Evolutionary conservation across 129 eudicot species (phyloP).

Genomic region (Flaveria robusta): DNA sequence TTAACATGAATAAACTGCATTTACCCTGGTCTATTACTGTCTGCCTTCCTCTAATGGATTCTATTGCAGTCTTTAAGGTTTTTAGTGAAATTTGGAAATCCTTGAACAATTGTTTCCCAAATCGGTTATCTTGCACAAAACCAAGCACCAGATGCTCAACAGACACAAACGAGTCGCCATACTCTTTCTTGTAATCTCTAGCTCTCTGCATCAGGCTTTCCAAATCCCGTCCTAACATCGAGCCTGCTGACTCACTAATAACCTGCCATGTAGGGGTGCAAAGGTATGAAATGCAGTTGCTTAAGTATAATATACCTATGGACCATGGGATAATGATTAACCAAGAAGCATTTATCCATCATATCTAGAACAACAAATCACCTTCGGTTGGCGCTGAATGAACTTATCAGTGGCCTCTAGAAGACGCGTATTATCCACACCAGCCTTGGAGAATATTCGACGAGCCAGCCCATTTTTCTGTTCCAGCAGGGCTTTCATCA

Average conservation of each 20-base stretch:
- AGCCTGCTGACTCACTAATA: slow-evolving; percentile 87
- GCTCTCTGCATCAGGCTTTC: slow-evolving; percentile 83
- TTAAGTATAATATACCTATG: not conserved
- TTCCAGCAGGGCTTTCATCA: slow-evolving; percentile 89
- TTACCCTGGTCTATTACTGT: slow-evolving; percentile 94
- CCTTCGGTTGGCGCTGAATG: slow-evolving; percentile 94
- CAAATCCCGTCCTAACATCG: slow-evolving; percentile 91
- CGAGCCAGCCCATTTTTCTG: slow-evolving; percentile 97
- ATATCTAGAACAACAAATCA: slow-evolving; percentile 18
- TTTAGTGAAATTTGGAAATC: slow-evolving; percentile 68
- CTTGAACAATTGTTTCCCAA: slow-evolving; percentile 79
- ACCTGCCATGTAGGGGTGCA: slow-evolving; percentile 48
- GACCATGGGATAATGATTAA: not conserved
- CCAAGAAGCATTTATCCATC: not conserved
- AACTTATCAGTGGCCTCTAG: slow-evolving; percentile 89
- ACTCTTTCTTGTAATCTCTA: slow-evolving; percentile 87
- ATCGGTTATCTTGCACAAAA: slow-evolving; percentile 73
- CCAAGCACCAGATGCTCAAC: slow-evolving; percentile 96
- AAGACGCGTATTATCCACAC: slow-evolving; percentile 87
- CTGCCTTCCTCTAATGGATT: slow-evolving; percentile 86
- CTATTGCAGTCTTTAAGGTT: slow-evolving; percentile 62
- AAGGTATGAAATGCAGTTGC: not conserved
- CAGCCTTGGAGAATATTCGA: slow-evolving; percentile 86
- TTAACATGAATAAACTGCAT: slow-evolving; percentile 16
- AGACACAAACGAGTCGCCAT: slow-evolving; percentile 86